These are phyloP conservation scores for Penicillium sp. DNA, from an alignment of 2,329 filamentous ascomycete genomes.

Conservation along the genomic window DNA sequence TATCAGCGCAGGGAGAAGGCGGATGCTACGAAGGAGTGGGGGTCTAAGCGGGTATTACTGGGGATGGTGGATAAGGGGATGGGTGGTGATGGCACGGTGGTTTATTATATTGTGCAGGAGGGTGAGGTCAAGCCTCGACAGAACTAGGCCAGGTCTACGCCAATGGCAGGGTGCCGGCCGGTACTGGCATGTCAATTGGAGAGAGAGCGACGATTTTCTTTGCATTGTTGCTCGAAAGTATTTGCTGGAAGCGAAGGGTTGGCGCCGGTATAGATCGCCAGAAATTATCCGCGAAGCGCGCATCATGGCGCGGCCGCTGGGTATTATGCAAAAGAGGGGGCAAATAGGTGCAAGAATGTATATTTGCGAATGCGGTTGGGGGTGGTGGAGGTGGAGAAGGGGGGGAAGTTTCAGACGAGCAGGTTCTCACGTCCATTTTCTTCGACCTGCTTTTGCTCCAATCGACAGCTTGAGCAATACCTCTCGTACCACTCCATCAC, in stretches of 20 bases:
- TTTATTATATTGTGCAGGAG: conserved; percentile 69
- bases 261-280: conserved; percentile 13
- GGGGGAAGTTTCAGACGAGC: conserved; percentile 19
- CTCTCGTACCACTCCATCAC: conserved; percentile 61
- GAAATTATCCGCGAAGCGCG: conserved; percentile 17
- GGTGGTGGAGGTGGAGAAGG: not conserved
- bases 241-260: conserved; percentile 9
- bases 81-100: conserved; percentile 64
- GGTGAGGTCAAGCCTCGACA: conserved; percentile 68
- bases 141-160: conserved; percentile 48
- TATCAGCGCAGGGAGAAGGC: conserved; percentile 33
- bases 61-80: conserved; percentile 58
- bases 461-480: conserved; percentile 66
- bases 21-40: conserved; percentile 42
- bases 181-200: not conserved
- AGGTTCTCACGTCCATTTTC: conserved; percentile 25
- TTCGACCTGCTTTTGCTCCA: conserved; percentile 43
- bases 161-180: not conserved
- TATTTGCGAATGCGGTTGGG: not conserved
- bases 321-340: conserved; percentile 30
- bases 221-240: conserved; percentile 21
- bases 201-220: not conserved
- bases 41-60: conserved; percentile 60
- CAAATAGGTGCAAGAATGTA: conserved; percentile 1
- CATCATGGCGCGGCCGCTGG: conserved; percentile 26